Conservation (phyloP, 306 rosid genomes). For the Cyamopsis tetragonoloba region DNA sequence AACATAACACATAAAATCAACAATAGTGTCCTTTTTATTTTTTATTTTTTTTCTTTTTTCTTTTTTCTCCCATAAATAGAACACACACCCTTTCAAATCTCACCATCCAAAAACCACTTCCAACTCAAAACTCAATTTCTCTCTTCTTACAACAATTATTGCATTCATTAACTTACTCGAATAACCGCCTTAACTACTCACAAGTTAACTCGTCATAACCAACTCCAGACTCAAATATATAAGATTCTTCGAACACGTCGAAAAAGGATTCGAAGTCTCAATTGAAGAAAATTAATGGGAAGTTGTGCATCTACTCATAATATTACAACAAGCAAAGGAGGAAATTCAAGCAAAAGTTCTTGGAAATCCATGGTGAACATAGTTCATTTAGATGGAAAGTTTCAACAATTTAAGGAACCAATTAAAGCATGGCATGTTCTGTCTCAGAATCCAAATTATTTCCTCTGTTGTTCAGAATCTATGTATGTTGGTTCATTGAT, state of each 20-base stretch:
- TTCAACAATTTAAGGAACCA: conserved; percentile 48
- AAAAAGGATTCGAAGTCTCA: no score
- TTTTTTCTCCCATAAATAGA: conserved; percentile 23
- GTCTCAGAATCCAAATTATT: conserved; percentile 49
- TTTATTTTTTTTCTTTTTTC: not conserved
- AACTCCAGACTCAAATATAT: no score
- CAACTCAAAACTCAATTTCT: not conserved
- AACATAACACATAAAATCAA: not conserved
- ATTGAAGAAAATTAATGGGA: no score
- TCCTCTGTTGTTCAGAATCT: conserved; percentile 53
- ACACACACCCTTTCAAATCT: not conserved
- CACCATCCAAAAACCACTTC: not conserved
- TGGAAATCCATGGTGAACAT: conserved; percentile 37
- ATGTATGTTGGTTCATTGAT: conserved; percentile 39
- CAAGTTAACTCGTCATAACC: no score
- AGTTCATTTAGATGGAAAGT: conserved; percentile 45
- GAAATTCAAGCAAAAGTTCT: not conserved
- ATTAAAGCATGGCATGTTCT: conserved; percentile 45
- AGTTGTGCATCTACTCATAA: conserved; percentile 47
- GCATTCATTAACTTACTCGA: no score
- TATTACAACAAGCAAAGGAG: conserved; percentile 19
- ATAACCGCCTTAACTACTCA: no score
- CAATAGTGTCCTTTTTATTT: not conserved
- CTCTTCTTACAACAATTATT: no score
- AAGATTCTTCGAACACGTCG: no score